Evolutionary conservation across 2,329 filamentous ascomycete species (phyloP).

Genomic region (Helotiales sp.): DNA sequence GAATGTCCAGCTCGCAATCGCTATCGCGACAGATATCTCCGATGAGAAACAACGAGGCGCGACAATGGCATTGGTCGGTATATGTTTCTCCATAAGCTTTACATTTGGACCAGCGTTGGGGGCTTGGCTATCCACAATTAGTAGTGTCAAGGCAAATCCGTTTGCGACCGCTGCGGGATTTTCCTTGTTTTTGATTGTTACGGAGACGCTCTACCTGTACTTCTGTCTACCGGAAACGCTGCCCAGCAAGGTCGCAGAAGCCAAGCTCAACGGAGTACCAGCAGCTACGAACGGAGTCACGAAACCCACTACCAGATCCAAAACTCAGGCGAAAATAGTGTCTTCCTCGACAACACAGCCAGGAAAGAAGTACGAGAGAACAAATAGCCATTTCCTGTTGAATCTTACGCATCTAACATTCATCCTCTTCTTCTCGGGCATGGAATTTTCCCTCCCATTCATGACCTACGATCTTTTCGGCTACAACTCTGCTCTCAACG

Average conservation of each 20-base stretch:
- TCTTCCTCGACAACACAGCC: slow-evolving; percentile 29
- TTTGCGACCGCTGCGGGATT: slow-evolving; percentile 92
- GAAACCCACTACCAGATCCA: slow-evolving; percentile 15
- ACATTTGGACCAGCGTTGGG: slow-evolving; percentile 94
- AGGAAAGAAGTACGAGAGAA: slow-evolving; percentile 40
- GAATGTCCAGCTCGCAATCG: slow-evolving; percentile 93
- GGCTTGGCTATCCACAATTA: slow-evolving; percentile 78
- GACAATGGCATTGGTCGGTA: slow-evolving; percentile 95
- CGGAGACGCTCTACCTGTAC: slow-evolving; percentile 89
- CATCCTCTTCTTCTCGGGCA: slow-evolving; percentile 94
- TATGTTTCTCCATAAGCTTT: slow-evolving; percentile 95
- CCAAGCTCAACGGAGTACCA: slow-evolving; percentile 26
- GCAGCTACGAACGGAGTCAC: slow-evolving; percentile 23
- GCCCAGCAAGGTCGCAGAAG: slow-evolving; percentile 51
- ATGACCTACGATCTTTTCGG: slow-evolving; percentile 95
- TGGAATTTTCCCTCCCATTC: slow-evolving; percentile 97
- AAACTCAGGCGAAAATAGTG: slow-evolving; percentile 17
- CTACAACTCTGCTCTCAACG: slow-evolving; percentile 77
- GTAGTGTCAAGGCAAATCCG: slow-evolving; percentile 80
- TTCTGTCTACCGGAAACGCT: slow-evolving; percentile 83
- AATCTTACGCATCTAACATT: slow-evolving; percentile 88
- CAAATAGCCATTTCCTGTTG: slow-evolving; percentile 80
- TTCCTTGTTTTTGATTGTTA: slow-evolving; percentile 78
- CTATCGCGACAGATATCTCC: slow-evolving; percentile 94
- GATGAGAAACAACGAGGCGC: slow-evolving; percentile 80